These are phyloP conservation scores for Ceratobasidium sp. DNA, from an alignment of 1,284 basidiomycete species.

Conservation along the genomic window DNA sequence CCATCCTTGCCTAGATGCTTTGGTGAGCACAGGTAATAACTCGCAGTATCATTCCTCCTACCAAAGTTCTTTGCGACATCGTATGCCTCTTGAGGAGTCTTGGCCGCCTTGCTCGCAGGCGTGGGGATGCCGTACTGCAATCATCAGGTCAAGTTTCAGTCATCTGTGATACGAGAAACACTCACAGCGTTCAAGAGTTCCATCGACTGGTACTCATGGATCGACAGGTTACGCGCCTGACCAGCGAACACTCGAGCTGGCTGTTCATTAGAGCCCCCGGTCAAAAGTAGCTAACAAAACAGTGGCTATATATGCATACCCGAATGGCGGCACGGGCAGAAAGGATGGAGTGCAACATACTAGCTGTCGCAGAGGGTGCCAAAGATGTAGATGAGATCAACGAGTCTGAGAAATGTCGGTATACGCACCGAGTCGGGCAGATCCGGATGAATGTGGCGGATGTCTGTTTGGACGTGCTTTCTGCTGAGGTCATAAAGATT, in stretches of 20 bases:
- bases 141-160: not conserved
- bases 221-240: conserved; percentile 93
- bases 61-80: conserved; percentile 89
- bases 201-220: conserved; percentile 99
- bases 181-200: conserved; percentile 89
- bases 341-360: conserved; percentile 30
- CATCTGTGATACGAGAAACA: conserved; percentile 38
- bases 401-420: conserved; percentile 34
- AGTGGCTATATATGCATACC: conserved; percentile 32
- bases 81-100: conserved; percentile 88
- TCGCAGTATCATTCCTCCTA: conserved; percentile 47
- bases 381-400: not conserved
- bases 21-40: conserved; percentile 47
- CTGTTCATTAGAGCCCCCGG: not conserved
- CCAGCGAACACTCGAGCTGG: conserved; percentile 57
- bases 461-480: conserved; percentile 14
- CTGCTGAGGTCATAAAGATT: not conserved
- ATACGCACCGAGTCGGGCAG: conserved; percentile 15
- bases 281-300: not conserved
- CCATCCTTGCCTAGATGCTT: conserved; percentile 62
- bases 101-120: conserved; percentile 90
- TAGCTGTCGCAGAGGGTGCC: not conserved
- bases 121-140: conserved; percentile 92
- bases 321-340: conserved; percentile 16
- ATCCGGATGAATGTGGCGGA: conserved; percentile 21